Evolutionary conservation across 176 grass and related monocot species (phyloP), one percentile per base, ranked within the genome.

Genomic region (Alopecurus myosuroides): DNA sequence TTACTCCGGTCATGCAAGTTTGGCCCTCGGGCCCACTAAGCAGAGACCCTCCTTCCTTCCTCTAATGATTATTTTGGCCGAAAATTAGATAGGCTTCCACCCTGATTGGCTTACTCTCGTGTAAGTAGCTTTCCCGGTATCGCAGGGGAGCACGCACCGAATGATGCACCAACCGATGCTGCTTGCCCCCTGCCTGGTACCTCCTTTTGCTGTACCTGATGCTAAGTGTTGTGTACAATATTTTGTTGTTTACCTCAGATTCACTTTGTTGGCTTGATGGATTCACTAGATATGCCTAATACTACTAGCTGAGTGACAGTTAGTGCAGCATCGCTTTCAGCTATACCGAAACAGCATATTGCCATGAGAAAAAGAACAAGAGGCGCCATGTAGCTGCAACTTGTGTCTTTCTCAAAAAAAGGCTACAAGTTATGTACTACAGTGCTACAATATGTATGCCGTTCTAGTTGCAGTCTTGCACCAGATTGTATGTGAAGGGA

Each of bases 31-130:
- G 46, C 71, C 77, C 85, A 71, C 77, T 84, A 88, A 85, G 58
- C 80, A 77, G 71, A 73, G 55, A 44, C 80, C 50, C 37, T 84
- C 22, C 56, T 69, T 63, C 88, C 74, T 48, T 76, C 77, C 77
- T 77, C 76, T 86, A 58, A 90, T 78, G 76, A 90, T 92, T 90
- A 92, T 95, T 95, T 92, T 87, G 86, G 56, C 26, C 11, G 77
- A 53, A 79, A 86, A 86, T 88, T 95, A 90, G 85, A 86, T 92
- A 81, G 48, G 51, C 57, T 14, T 77, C 34, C 77, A 13, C 79
- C 46, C 66, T 84, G 85, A 85, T 88, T 95, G 64, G 80, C 68
- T 84, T 90, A 81, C 93, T 78, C 93, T 78, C 39, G 34, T 86
- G 87, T 92, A 92, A 92, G 87, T 92, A 92, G 79, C 61, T 76